Percentiles rank a stretch among this genome's conserved stretches.
Conservation (phyloP, 202 grass and related monocot species). For the Dendrocalamus latiflorus region DNA sequence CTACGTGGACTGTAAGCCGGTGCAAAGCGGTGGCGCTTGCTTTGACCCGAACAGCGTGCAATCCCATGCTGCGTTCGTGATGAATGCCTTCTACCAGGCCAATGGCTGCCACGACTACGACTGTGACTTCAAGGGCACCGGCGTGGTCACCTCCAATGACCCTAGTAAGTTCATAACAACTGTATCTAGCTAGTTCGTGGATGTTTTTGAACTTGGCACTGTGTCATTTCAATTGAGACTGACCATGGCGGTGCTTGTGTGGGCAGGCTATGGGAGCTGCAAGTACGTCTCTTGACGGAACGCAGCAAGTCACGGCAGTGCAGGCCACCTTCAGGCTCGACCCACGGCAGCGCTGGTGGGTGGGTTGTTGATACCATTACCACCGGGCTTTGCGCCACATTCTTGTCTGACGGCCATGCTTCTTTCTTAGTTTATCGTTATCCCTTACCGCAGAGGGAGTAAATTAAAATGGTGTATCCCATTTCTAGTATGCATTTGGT, state of each 20-base stretch:
- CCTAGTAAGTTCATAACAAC: constrained; percentile 50
- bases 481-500: too few relatives aligned
- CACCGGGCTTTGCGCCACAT: constrained; percentile 50
- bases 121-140: constrained; percentile 75
- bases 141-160: constrained; percentile 44
- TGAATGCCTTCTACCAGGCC: constrained; percentile 76
- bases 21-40: constrained; percentile 59
- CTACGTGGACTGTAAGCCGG: constrained; percentile 50
- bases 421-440: too few relatives aligned
- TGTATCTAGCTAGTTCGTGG: background rate
- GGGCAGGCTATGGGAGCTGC: constrained; percentile 60
- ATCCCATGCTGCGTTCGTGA: constrained; percentile 59
- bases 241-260: background rate
- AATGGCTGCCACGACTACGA: constrained; percentile 30
- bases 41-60: constrained; percentile 54
- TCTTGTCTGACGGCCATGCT: too few relatives aligned
- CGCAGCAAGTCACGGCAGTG: constrained; percentile 45
- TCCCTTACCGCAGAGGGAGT: too few relatives aligned
- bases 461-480: too few relatives aligned
- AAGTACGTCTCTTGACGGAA: constrained; percentile 56
- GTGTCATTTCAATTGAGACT: too few relatives aligned
- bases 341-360: constrained; percentile 20
- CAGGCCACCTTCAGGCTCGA: constrained; percentile 17
- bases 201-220: background rate
- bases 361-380: constrained; percentile 15